These are phyloP conservation scores for Fusarium subglutinans DNA, from an alignment of 2,329 filamentous ascomycete genomes.

Conservation along the genomic window DNA sequence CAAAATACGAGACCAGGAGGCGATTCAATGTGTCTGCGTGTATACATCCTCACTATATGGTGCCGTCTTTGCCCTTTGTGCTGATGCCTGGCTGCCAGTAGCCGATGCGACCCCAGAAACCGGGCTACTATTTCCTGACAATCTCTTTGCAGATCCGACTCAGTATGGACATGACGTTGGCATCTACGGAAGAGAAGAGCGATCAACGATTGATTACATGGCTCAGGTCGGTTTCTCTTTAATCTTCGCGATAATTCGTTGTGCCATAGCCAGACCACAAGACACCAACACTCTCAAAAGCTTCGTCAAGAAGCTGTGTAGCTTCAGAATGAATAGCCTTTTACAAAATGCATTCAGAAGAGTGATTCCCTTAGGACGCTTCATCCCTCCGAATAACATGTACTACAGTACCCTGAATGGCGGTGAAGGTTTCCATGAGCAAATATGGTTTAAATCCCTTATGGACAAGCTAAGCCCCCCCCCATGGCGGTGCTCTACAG, in stretches of 20 bases:
- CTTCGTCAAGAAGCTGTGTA: not conserved
- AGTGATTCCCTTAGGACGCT: not conserved
- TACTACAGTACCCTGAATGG: too few species aligned
- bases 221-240: not conserved
- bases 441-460: too few species aligned
- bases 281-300: not conserved
- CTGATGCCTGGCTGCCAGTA: conserved; percentile 18
- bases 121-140: conserved; percentile 16
- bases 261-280: not conserved
- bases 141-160: not conserved
- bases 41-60: conserved; percentile 20
- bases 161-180: conserved; percentile 2
- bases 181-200: not conserved
- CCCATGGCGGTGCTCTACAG: too few species aligned
- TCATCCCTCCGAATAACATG: too few species aligned
- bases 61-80: conserved; percentile 18
- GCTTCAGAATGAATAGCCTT: not conserved
- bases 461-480: too few species aligned
- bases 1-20: not conserved
- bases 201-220: not conserved
- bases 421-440: too few species aligned
- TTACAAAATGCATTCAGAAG: not conserved
- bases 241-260: not conserved
- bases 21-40: not conserved
- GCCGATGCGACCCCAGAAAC: not conserved